Evolutionary conservation across 352 stramenopile genomes (phyloP).

Genomic region (Phytophthora hibernalis): DNA sequence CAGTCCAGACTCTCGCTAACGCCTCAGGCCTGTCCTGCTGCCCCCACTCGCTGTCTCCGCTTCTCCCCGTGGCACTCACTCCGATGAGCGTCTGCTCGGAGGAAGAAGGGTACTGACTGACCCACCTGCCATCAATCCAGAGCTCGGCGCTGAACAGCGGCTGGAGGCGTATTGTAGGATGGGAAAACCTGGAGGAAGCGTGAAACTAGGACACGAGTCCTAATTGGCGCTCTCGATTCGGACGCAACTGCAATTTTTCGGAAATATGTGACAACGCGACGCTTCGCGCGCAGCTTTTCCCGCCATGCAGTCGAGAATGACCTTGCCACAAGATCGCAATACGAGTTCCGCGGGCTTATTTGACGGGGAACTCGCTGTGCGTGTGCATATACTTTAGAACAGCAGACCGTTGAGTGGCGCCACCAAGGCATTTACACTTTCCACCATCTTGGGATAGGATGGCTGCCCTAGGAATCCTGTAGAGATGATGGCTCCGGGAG

Average conservation of each 20-base stretch:
- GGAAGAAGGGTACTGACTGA: slow-evolving; percentile 33
- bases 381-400: slow-evolving; percentile 23
- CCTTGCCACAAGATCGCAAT: neutral
- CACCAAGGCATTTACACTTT: neutral
- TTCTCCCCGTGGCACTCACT: slow-evolving; percentile 5
- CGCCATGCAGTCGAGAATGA: neutral
- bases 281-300: neutral
- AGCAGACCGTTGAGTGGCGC: slow-evolving; percentile 1
- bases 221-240: neutral
- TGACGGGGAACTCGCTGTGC: slow-evolving; percentile 10
- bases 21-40: neutral
- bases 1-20: neutral
- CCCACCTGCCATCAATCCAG: slow-evolving; percentile 29
- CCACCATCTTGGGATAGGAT: slow-evolving; percentile 21
- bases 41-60: neutral
- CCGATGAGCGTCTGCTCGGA: slow-evolving; percentile 25
- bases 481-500: too few species aligned
- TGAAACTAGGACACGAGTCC: neutral
- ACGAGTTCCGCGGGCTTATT: slow-evolving; percentile 2
- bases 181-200: neutral
- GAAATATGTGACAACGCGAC: slow-evolving; percentile 8
- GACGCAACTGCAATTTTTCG: slow-evolving; percentile 20
- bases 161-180: neutral
- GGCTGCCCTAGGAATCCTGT: neutral
- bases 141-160: slow-evolving; percentile 2